Evolutionary conservation across 1,139 yeast species (phyloP).

Genomic region (Candida dubliniensis): DNA sequence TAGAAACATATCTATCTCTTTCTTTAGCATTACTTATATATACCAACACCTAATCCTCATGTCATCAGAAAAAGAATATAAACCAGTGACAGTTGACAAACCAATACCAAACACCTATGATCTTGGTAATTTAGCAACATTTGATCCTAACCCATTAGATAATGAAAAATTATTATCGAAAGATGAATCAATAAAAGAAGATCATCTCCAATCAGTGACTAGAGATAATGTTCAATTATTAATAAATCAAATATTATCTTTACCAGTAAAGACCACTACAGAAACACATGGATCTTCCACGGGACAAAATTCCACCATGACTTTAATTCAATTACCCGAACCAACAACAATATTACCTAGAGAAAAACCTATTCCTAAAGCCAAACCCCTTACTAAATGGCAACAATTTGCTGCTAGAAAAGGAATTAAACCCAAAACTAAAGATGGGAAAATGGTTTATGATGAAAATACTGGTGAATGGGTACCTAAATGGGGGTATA

Average conservation of each 20-base stretch:
- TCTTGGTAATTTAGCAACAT: conserved; percentile 83
- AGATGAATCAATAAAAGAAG: conserved; percentile 59
- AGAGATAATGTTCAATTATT: conserved; percentile 92
- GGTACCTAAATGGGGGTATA: conserved; percentile 99
- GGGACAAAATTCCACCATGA: conserved; percentile 72
- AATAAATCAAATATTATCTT: conserved; percentile 83
- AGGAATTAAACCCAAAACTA: conserved; percentile 89
- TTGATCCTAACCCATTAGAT: conserved; percentile 82
- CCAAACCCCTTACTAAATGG: conserved; percentile 94
- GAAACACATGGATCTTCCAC: conserved; percentile 64
- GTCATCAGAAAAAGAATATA: conserved; percentile 35
- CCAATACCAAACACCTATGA: conserved; percentile 84
- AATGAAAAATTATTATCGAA: conserved; percentile 52
- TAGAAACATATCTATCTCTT: too few relatives aligned
- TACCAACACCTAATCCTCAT: conserved; percentile 9
- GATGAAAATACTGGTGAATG: conserved; percentile 91
- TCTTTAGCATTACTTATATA: neutral
- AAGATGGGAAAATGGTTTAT: conserved; percentile 84
- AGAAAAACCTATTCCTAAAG: conserved; percentile 92
- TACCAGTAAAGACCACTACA: conserved; percentile 84
- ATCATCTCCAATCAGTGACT: conserved; percentile 63
- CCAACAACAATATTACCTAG: conserved; percentile 85
- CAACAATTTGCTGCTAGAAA: conserved; percentile 93
- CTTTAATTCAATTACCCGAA: conserved; percentile 81
- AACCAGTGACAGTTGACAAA: conserved; percentile 84